These are phyloP conservation scores for Bipolaris zeicola DNA, from an alignment of 2,329 filamentous ascomycete species.

Conservation along the genomic window DNA sequence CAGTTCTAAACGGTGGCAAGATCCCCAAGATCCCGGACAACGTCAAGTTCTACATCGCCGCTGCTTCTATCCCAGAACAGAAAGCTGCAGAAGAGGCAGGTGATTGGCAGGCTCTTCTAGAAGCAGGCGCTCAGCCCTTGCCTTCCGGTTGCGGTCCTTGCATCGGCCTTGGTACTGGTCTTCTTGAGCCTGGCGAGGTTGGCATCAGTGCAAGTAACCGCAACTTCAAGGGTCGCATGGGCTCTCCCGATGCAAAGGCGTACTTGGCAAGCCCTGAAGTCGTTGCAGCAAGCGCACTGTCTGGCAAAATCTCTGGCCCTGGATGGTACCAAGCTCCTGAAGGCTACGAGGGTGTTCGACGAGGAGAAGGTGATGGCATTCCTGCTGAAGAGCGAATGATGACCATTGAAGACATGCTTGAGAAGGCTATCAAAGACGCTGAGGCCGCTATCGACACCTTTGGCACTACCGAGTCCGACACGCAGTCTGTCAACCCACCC, in stretches of 20 bases:
- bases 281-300: conserved; percentile 85
- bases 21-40: conserved; percentile 73
- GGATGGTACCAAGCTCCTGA: conserved; percentile 78
- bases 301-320: conserved; percentile 74
- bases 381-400: conserved; percentile 67
- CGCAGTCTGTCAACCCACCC: conserved; percentile 40
- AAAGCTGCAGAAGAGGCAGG: conserved; percentile 76
- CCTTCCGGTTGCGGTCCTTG: conserved; percentile 81
- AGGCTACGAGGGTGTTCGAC: conserved; percentile 68
- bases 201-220: conserved; percentile 84
- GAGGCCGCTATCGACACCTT: conserved; percentile 65
- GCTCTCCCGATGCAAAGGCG: conserved; percentile 75
- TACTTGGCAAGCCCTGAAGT: conserved; percentile 90
- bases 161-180: conserved; percentile 80
- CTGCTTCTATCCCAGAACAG: conserved; percentile 81
- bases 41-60: conserved; percentile 88
- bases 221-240: conserved; percentile 93
- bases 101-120: conserved; percentile 82
- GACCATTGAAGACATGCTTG: conserved; percentile 71
- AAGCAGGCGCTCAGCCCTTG: conserved; percentile 75
- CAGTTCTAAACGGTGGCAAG: conserved; percentile 62
- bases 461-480: conserved; percentile 40
- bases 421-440: conserved; percentile 71
- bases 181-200: conserved; percentile 83
- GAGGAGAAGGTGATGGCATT: conserved; percentile 74